These are phyloP conservation scores for Leccinellum luteum DNA, from an alignment of 768 basidiomycete genomes.

Conservation along the genomic window DNA sequence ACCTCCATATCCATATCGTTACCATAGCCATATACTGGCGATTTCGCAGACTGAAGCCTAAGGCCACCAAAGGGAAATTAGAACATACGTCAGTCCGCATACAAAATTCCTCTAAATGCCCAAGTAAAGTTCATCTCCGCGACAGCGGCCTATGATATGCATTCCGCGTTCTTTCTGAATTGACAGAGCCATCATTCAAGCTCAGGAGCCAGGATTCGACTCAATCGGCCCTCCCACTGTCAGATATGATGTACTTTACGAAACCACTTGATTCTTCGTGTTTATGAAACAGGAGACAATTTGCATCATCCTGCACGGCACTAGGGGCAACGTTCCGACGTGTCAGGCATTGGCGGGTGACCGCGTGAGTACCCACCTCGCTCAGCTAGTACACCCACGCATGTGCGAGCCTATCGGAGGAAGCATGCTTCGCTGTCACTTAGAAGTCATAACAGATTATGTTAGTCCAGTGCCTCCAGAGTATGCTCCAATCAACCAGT, in stretches of 20 bases:
- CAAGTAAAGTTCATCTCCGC: not conserved
- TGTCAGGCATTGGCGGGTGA: not conserved
- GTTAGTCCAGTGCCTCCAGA: not conserved
- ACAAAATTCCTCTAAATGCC: too few species aligned
- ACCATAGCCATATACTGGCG: too few species aligned
- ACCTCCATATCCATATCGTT: too few species aligned
- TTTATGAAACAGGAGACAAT: slow-evolving; percentile 2
- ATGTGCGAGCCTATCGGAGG: not conserved
- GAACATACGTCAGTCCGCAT: too few species aligned
- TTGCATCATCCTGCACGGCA: not conserved
- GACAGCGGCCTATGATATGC: not conserved
- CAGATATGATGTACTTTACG: not conserved
- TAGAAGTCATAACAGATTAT: not conserved
- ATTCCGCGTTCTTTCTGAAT: not conserved
- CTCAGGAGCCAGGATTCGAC: not conserved
- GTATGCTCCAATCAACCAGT: not conserved
- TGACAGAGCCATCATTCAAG: not conserved
- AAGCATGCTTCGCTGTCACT: not conserved
- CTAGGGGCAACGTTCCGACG: too few species aligned
- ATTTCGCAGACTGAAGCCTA: too few species aligned
- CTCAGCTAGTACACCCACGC: not conserved
- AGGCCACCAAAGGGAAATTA: too few species aligned
- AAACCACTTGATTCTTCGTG: not conserved
- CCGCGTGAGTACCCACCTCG: not conserved
- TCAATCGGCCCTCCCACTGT: not conserved